Conservation (phyloP, 306 rosid genomes). For the Vigna trinervia region DNA sequence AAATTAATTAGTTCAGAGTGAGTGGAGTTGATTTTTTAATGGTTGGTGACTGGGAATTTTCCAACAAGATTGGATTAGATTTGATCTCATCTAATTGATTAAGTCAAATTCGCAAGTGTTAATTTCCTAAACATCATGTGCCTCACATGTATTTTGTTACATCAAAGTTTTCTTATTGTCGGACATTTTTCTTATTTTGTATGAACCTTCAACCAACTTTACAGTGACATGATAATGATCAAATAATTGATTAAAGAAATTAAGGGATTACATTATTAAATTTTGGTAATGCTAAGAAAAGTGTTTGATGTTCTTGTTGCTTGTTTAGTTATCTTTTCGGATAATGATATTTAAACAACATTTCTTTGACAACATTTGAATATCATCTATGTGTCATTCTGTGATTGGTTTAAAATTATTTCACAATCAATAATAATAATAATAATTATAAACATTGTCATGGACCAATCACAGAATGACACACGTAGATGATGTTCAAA, state of each 20-base stretch:
- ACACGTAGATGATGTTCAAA: too few species aligned
- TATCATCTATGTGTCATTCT: too few species aligned
- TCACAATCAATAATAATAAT: too few species aligned
- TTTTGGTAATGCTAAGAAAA: slow-evolving; percentile 18
- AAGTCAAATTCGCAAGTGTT: slow-evolving; percentile 33
- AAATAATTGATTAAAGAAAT: slow-evolving; percentile 10
- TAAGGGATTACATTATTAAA: neutral
- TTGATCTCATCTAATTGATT: slow-evolving; percentile 39
- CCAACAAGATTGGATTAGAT: slow-evolving; percentile 45
- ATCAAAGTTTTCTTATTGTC: slow-evolving; percentile 31
- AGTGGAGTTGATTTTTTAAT: slow-evolving; percentile 28
- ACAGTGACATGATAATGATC: slow-evolving; percentile 8
- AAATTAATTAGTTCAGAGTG: slow-evolving; percentile 28
- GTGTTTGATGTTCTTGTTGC: neutral
- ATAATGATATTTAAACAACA: too few species aligned
- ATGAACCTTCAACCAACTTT: slow-evolving; percentile 33
- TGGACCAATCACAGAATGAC: too few species aligned
- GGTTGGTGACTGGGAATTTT: slow-evolving; percentile 47
- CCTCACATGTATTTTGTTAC: slow-evolving; percentile 48
- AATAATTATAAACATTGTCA: too few species aligned
- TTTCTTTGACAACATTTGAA: too few species aligned
- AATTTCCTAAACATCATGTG: slow-evolving; percentile 45
- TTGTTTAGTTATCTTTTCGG: too few species aligned
- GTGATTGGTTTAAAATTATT: too few species aligned
- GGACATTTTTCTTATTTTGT: slow-evolving; percentile 11